These are phyloP conservation scores for Clitoria ternatea DNA, from an alignment of 306 rosid genomes.

Conservation along the genomic window DNA sequence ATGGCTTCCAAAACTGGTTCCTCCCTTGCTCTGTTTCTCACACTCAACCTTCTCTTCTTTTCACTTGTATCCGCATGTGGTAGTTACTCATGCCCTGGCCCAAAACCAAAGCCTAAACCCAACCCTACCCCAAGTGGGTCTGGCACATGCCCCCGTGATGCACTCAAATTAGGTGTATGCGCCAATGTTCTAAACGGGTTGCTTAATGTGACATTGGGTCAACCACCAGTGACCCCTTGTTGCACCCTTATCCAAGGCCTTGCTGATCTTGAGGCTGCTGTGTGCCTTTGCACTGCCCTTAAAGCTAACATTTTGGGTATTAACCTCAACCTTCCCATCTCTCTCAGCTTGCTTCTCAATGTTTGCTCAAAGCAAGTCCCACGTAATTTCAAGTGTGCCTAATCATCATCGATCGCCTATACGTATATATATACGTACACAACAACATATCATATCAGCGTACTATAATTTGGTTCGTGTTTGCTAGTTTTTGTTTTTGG, in stretches of 20 bases:
- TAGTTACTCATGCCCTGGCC: constrained; percentile 24
- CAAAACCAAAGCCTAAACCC: constrained; percentile 26
- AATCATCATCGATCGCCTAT: background rate
- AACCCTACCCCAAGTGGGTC: constrained; percentile 8
- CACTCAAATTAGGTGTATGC: constrained; percentile 67
- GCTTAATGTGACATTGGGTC: constrained; percentile 44
- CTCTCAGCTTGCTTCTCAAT: constrained; percentile 73
- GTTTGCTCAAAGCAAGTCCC: constrained; percentile 52
- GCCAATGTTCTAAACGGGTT: constrained; percentile 56
- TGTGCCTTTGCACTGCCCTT: constrained; percentile 81
- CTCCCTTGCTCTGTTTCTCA: constrained; percentile 54
- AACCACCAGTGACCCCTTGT: constrained; percentile 66
- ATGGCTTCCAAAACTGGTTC: constrained; percentile 59
- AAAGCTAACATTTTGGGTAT: constrained; percentile 67
- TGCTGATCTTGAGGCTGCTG: constrained; percentile 70
- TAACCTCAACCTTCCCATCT: constrained; percentile 62
- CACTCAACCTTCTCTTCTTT: constrained; percentile 63
- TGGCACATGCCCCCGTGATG: constrained; percentile 54
- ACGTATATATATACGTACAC: no score
- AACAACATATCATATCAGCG: background rate
- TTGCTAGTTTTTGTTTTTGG: background rate
- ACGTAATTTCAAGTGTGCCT: constrained; percentile 51
- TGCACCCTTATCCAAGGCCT: constrained; percentile 66
- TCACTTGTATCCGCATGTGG: constrained; percentile 53
- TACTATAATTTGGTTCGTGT: background rate